A percentile compares a stretch with the other conserved stretches of the same genome.
phyloP scores from a whole-genome alignment of 2,329 filamentous ascomycete genomes.

The Kalmusia sp. region DNA sequence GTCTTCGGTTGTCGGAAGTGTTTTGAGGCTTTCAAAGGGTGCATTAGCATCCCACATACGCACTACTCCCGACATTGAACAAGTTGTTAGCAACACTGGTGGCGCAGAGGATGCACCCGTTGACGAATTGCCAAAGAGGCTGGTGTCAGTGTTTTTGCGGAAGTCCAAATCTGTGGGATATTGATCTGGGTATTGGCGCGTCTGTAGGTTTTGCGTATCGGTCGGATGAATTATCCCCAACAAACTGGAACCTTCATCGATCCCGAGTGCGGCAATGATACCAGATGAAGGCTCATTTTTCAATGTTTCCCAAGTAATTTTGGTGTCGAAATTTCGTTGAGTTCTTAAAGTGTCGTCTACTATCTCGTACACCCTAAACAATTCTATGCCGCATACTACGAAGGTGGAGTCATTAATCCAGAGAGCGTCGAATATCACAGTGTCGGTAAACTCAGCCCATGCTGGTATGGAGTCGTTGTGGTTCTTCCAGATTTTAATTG shows the following conservation, averaged over 20 bases:
- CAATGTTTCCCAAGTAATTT: conserved; percentile 45
- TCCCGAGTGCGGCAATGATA: conserved; percentile 45
- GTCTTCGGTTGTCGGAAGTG: conserved; percentile 38
- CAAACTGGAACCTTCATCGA: conserved; percentile 32
- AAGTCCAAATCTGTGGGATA: conserved; percentile 52
- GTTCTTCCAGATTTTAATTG: conserved; percentile 48
- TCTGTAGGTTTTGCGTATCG: conserved; percentile 40
- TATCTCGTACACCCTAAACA: conserved; percentile 50
- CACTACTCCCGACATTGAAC: conserved; percentile 49
- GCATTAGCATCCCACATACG: conserved; percentile 51
- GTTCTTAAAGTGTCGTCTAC: conserved; percentile 30
- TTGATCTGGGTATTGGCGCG: conserved; percentile 40
- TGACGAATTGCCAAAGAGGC: conserved; percentile 7
- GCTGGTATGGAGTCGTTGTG: conserved; percentile 46
- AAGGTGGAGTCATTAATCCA: conserved; percentile 54
- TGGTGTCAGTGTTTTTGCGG: conserved; percentile 31
- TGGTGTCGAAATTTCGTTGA: conserved; percentile 40
- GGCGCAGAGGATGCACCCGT: conserved; percentile 18
- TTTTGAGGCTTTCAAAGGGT: conserved; percentile 41
- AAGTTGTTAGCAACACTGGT: conserved; percentile 47
- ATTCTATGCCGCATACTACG: conserved; percentile 51
- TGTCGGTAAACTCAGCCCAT: conserved; percentile 51
- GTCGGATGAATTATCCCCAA: conserved; percentile 46
- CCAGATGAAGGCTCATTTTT: conserved; percentile 50
- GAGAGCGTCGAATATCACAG: conserved; percentile 51